Evolutionary conservation across 1,284 basidiomycete species (phyloP).

Genomic region (Phlebopus sp.): DNA sequence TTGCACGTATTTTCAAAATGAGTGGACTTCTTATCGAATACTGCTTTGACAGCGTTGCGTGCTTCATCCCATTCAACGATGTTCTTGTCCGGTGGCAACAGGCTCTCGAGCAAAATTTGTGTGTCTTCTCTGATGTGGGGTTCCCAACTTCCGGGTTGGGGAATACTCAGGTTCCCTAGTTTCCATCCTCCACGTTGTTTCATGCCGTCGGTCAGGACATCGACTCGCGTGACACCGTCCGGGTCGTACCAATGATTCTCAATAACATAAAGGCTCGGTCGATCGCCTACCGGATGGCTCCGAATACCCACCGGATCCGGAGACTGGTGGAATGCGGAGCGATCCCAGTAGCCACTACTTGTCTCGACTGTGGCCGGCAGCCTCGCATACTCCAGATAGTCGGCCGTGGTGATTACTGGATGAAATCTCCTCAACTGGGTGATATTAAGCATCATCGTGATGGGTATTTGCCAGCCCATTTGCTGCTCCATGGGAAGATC

Average conservation of each 20-base stretch:
- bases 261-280: slow-evolving; percentile 30
- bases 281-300: slow-evolving; percentile 3
- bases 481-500: slow-evolving; percentile 35
- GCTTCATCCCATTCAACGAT: slow-evolving; percentile 32
- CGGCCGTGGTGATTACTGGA: slow-evolving; percentile 33
- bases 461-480: slow-evolving; percentile 36
- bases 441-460: slow-evolving; percentile 38
- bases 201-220: slow-evolving; percentile 23
- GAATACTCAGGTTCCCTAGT: slow-evolving; percentile 12
- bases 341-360: slow-evolving; percentile 36
- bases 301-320: slow-evolving; percentile 5
- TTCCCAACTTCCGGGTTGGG: slow-evolving; percentile 21
- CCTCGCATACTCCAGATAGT: slow-evolving; percentile 37
- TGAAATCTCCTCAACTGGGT: slow-evolving; percentile 36
- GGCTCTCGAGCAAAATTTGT: slow-evolving; percentile 13
- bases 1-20: neutral
- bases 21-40: slow-evolving; percentile 16
- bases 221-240: slow-evolving; percentile 32
- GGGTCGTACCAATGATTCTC: slow-evolving; percentile 38
- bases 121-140: slow-evolving; percentile 3
- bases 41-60: slow-evolving; percentile 15
- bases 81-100: slow-evolving; percentile 22
- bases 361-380: slow-evolving; percentile 31
- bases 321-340: slow-evolving; percentile 23
- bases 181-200: slow-evolving; percentile 20